These are phyloP conservation scores for Microbotryum saponariae DNA, from an alignment of 1,284 basidiomycete species.

Conservation along the genomic window DNA sequence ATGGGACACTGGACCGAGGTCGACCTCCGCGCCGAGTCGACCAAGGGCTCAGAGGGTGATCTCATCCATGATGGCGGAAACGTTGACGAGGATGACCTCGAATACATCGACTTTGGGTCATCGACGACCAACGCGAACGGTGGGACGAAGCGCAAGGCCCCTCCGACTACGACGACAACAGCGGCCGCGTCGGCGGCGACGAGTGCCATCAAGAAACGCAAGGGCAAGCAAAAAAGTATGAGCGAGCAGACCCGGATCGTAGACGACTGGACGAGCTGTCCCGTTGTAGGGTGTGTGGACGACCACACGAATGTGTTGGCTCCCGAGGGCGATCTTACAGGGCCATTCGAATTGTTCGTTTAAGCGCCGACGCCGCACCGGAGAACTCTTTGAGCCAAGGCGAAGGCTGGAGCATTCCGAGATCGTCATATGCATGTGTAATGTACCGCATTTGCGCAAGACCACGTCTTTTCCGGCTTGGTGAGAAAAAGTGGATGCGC, in stretches of 20 bases:
- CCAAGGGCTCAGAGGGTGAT: not conserved
- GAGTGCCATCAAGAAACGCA: not conserved
- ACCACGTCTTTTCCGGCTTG: too few relatives aligned
- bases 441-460: too few relatives aligned
- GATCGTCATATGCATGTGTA: too few relatives aligned
- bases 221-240: slow-evolving; percentile 4
- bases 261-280: slow-evolving; percentile 25
- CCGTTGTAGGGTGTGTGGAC: slow-evolving; percentile 16
- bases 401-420: not conserved
- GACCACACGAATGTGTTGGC: slow-evolving; percentile 16
- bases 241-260: slow-evolving; percentile 22
- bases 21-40: too few relatives aligned
- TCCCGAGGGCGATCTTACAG: not conserved
- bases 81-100: slow-evolving; percentile 1
- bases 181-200: not conserved
- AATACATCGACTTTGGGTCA: slow-evolving; percentile 4
- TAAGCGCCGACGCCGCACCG: not conserved
- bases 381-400: not conserved
- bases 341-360: slow-evolving; percentile 19
- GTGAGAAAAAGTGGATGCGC: too few relatives aligned
- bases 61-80: too few relatives aligned
- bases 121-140: not conserved
- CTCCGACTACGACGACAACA: not conserved
- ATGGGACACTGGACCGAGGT: not conserved
- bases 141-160: not conserved